These are phyloP conservation scores for Zygotorulaspora sp. DNA, from an alignment of 805 yeast genomes.

Conservation along the genomic window DNA sequence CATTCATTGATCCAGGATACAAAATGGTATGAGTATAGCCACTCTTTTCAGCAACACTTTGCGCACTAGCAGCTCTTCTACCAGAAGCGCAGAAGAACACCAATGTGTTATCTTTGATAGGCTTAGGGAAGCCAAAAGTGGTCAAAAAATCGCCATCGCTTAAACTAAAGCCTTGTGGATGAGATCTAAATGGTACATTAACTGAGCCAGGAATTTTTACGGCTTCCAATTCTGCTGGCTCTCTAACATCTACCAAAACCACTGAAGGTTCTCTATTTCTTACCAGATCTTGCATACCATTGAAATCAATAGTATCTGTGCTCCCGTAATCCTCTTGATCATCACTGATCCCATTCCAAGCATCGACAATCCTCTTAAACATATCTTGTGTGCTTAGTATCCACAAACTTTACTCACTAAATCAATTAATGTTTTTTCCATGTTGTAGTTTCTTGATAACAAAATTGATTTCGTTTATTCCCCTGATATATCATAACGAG, in stretches of 20 bases:
- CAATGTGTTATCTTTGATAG: conserved; percentile 55
- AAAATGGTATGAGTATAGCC: conserved; percentile 75
- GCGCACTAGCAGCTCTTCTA: conserved; percentile 76
- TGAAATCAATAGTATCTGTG: conserved; percentile 42
- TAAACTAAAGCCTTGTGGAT: conserved; percentile 80
- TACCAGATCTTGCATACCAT: conserved; percentile 47
- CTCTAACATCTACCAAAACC: conserved; percentile 77
- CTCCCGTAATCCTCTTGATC: conserved; percentile 35
- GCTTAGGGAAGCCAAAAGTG: conserved; percentile 72
- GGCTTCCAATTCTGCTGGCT: conserved; percentile 62
- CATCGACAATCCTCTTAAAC: conserved; percentile 27
- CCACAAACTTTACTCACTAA: too few species aligned
- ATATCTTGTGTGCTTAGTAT: too few species aligned
- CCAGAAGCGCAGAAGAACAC: conserved; percentile 86
- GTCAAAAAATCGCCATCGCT: conserved; percentile 64
- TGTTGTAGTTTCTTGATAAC: too few species aligned
- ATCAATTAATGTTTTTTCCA: too few species aligned
- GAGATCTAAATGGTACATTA: conserved; percentile 76
- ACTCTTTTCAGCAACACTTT: conserved; percentile 74
- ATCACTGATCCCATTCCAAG: conserved; percentile 27
- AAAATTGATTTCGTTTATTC: too few species aligned
- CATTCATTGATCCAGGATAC: conserved; percentile 77
- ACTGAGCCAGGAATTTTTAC: conserved; percentile 81
- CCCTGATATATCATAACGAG: neutral
- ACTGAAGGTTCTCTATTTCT: conserved; percentile 39